Percentiles rank a stretch among this genome's conserved stretches.
Evolutionary conservation across 306 rosid genomes (phyloP).

Genomic region (Casuarina equisetifolia): DNA sequence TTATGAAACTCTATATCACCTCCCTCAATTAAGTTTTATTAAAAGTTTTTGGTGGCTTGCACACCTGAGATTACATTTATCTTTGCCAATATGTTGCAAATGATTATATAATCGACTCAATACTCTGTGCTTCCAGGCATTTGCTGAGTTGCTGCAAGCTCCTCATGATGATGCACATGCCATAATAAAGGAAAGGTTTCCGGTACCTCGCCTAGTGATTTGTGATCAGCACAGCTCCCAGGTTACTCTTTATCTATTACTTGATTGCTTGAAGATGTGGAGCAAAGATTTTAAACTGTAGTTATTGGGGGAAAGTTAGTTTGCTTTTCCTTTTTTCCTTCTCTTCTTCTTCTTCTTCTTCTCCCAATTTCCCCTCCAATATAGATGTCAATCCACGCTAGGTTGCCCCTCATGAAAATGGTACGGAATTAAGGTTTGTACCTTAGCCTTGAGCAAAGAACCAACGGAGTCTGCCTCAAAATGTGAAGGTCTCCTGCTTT

Average conservation of each 20-base stretch:
- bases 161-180: slow-evolving; percentile 74
- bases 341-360: not conserved
- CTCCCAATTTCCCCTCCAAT: not conserved
- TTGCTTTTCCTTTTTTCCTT: not conserved
- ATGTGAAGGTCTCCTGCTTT: not conserved
- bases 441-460: not conserved
- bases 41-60: not conserved
- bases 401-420: not conserved
- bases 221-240: slow-evolving; percentile 99
- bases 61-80: not conserved
- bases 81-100: not conserved
- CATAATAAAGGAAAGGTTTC: slow-evolving; percentile 86
- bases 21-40: not conserved
- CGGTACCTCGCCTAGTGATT: slow-evolving; percentile 90
- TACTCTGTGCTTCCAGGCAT: slow-evolving; percentile 60
- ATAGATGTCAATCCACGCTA: not conserved
- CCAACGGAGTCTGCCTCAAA: not conserved
- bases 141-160: slow-evolving; percentile 84
- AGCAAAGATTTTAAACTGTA: not conserved
- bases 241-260: slow-evolving; percentile 42
- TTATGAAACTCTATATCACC: not conserved
- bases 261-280: not conserved
- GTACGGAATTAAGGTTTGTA: not conserved
- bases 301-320: not conserved
- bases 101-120: not conserved